phyloP scores from a whole-genome alignment of 208 protist species.

The Eutreptiella sp. region DNA sequence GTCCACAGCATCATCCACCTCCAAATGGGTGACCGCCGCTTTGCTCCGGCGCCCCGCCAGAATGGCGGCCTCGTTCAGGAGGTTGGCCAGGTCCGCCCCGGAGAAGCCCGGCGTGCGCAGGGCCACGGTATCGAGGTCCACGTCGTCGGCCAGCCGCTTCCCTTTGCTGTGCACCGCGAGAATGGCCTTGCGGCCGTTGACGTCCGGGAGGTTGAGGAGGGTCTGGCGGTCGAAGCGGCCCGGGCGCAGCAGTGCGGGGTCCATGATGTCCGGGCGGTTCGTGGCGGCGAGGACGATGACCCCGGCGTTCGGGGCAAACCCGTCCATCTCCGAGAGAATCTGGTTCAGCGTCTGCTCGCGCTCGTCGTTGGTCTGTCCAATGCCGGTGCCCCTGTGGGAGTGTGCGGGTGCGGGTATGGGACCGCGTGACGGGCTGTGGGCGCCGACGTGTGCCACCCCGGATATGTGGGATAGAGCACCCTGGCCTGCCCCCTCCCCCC shows the following conservation, averaged over 20 bases:
- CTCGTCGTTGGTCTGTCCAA: slow-evolving; percentile 72
- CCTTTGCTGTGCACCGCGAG: slow-evolving; percentile 81
- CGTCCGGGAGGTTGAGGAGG: slow-evolving; percentile 80
- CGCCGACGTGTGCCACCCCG: no score
- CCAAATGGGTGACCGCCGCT: slow-evolving; percentile 49
- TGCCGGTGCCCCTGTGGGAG: slow-evolving; percentile 51
- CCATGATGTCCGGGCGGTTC: slow-evolving; percentile 93
- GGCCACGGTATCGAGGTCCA: slow-evolving; percentile 44
- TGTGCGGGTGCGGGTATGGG: no score
- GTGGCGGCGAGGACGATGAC: slow-evolving; percentile 96
- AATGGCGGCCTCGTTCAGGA: slow-evolving; percentile 95
- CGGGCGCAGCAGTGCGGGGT: slow-evolving; percentile 90
- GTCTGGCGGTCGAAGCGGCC: slow-evolving; percentile 86
- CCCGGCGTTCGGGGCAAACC: slow-evolving; percentile 77
- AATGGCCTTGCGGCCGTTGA: slow-evolving; percentile 87
- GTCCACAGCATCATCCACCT: slow-evolving; percentile 90
- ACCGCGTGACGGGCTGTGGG: no score
- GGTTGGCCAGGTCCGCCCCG: slow-evolving; percentile 94
- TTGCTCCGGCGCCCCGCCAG: slow-evolving; percentile 76
- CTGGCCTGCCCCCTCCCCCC: no score
- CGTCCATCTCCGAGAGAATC: slow-evolving; percentile 96
- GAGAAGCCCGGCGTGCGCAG: slow-evolving; percentile 85
- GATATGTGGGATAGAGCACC: no score
- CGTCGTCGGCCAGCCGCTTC: slow-evolving; percentile 58
- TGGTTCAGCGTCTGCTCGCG: slow-evolving; percentile 95